Base-by-base conservation (phyloP, 202 grass and related monocot genomes). In the Bolboschoenoplectus hybrid region DNA sequence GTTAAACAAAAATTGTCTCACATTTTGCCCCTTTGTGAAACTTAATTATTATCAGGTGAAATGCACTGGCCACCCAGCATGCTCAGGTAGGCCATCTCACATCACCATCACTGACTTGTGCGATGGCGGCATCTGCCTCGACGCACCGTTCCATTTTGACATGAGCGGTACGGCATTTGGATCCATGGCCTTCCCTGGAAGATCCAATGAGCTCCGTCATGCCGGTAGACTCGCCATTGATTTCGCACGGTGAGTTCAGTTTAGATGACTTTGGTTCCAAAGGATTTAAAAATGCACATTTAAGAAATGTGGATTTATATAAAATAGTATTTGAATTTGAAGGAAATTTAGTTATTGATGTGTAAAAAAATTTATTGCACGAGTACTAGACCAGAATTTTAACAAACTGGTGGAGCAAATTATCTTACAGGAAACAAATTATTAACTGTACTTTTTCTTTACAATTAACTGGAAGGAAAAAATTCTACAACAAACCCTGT, bases 161-260 rank as follows among this genome's bases (percentile, higher is more conserved):
- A 91, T 98, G 70, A 93, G 91, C 39, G 95, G 95, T 49, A 95
- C 90, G 3, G 87, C 95, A 11, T 95, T 95, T 51, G 95, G 95
- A 7, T 93, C 95, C 84, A 90, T 98, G 96, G 89, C 96, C 7
- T 82, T 75, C 58, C 63, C 91, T 0, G 95, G 92, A 11, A 86
- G 64, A 36, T 82, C 60, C 63, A 87, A 97, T 81, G 72, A 89
- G 82, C 95, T 97, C 81, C 95, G 95, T 50, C 89, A 91, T 43
- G 89, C 89, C 56, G 95, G 95, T 85, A 92, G 92, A 55, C 89
- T 97, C 11, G 88, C 94, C 84, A 90, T 94, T 56, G 81, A 94
- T 71, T 94, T 94, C 80, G 36, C 71, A 60, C 87, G 94, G 94
- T 94, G 5, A 47, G 17, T 81, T 43, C 9, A 35, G 5, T 67